Evolutionary conservation across 2,329 filamentous ascomycete species (phyloP).

Genomic region (Alternaria alternata): DNA sequence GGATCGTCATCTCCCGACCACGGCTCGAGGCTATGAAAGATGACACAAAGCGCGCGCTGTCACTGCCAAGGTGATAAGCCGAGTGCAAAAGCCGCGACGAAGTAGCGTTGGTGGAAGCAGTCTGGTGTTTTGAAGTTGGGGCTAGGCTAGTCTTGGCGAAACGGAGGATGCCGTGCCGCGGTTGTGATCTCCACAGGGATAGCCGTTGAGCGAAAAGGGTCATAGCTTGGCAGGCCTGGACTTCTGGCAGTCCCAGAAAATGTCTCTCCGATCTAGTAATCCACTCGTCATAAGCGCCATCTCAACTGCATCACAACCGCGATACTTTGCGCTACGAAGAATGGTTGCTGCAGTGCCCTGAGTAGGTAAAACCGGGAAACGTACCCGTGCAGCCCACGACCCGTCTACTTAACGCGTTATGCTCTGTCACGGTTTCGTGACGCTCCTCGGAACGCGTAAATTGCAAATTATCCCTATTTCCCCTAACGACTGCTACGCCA

Average conservation of each 20-base stretch:
- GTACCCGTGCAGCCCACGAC: background rate
- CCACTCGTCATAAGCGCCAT: background rate
- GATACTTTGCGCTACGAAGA: background rate
- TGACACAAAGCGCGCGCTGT: background rate
- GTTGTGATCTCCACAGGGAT: slow-evolving; percentile 1
- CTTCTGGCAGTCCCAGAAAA: background rate
- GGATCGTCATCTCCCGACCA: background rate
- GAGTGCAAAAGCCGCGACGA: background rate
- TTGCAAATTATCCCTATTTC: background rate
- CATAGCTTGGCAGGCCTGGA: background rate
- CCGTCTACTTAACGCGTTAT: background rate
- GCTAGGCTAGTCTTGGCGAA: background rate
- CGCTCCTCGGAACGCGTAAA: background rate
- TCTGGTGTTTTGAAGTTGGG: background rate
- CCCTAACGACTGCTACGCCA: background rate
- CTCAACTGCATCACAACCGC: background rate
- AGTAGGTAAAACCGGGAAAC: background rate
- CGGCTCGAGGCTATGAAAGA: background rate
- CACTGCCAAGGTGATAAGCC: background rate
- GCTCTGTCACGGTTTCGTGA: background rate
- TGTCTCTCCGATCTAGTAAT: background rate
- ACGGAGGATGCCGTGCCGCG: background rate
- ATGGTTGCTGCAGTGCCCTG: background rate
- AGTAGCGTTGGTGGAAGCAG: background rate
- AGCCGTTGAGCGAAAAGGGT: background rate